phyloP scores from a whole-genome alignment of 371 early-diverging fungal genomes.

The Furculomyces boomerangus region DNA sequence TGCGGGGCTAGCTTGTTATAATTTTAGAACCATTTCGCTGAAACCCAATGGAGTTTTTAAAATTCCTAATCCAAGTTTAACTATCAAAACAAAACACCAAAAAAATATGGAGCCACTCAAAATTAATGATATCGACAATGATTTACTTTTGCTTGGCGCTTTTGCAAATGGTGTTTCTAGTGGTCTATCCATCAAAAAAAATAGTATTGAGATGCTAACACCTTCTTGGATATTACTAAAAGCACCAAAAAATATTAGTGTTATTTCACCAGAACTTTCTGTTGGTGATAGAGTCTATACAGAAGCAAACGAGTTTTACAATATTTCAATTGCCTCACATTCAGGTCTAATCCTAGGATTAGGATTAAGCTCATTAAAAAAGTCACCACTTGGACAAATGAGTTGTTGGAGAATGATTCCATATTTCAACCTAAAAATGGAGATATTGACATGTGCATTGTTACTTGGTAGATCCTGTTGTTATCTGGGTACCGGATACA shows the following conservation, averaged over 20 bases:
- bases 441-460: not conserved
- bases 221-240: slow-evolving; percentile 1
- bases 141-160: not conserved
- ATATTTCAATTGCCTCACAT: not conserved
- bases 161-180: not conserved
- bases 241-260: not conserved
- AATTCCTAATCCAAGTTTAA: not conserved
- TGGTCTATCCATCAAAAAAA: not conserved
- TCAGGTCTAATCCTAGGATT: not conserved
- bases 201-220: not conserved
- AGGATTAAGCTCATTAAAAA: not conserved
- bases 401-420: not conserved
- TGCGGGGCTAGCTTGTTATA: not conserved
- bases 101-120: not conserved
- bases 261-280: not conserved
- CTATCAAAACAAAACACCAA: not conserved
- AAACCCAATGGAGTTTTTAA: not conserved
- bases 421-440: not conserved
- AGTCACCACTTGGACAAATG: not conserved
- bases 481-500: not conserved
- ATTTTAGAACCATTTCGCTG: not conserved
- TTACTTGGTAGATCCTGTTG: not conserved
- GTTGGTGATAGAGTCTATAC: not conserved
- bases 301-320: not conserved
- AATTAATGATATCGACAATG: not conserved